Conservation (phyloP, 495 filamentous ascomycete genomes). For the Aspergillus heteromorphus region DNA sequence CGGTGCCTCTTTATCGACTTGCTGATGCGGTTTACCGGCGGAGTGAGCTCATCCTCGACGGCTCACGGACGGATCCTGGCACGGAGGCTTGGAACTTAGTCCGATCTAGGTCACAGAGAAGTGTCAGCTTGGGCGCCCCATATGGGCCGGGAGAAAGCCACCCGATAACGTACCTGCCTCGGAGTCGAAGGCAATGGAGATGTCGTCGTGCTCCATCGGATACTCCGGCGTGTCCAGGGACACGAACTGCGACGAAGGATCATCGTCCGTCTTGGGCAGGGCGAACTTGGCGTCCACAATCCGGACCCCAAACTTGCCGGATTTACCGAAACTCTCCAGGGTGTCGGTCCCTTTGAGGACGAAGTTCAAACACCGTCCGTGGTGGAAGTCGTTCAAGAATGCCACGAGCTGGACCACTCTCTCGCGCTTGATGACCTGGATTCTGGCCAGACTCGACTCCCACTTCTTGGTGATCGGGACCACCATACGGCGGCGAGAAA, state of each 20-base stretch:
- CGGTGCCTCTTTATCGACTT: neutral
- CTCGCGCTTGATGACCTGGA: constrained; percentile 73
- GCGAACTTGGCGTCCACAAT: constrained; percentile 89
- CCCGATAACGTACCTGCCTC: constrained; percentile 58
- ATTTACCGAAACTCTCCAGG: constrained; percentile 64
- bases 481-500: constrained; percentile 78
- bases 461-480: constrained; percentile 90
- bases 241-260: constrained; percentile 61
- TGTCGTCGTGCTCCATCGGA: constrained; percentile 85
- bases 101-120: constrained; percentile 32
- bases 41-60: constrained; percentile 47
- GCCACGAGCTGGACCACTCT: constrained; percentile 68
- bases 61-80: constrained; percentile 43
- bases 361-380: constrained; percentile 84
- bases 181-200: constrained; percentile 74
- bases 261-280: constrained; percentile 58
- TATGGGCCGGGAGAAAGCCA: neutral
- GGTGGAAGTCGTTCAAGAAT: constrained; percentile 74
- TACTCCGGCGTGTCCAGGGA: constrained; percentile 83
- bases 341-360: constrained; percentile 72
- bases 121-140: constrained; percentile 4
- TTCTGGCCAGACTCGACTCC: constrained; percentile 67
- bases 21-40: constrained; percentile 28
- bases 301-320: constrained; percentile 61
- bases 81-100: constrained; percentile 39